Conservation (phyloP, 2,329 filamentous ascomycete species). For the Ophiostoma perfectum region DNA sequence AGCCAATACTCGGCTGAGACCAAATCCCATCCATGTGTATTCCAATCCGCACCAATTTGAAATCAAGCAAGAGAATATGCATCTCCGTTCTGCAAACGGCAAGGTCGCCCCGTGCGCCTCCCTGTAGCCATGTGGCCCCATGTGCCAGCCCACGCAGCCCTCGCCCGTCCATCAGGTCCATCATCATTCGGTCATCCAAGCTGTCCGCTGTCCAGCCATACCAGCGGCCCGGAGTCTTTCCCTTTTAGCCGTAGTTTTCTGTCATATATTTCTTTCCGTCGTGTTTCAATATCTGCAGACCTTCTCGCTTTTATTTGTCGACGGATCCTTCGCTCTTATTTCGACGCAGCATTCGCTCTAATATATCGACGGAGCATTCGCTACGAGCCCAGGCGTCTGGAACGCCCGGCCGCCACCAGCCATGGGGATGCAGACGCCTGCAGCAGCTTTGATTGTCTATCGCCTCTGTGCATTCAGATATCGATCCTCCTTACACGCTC, state of each 20-base stretch:
- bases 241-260: neutral
- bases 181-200: neutral
- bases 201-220: neutral
- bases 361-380: neutral
- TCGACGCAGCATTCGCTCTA: neutral
- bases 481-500: no score
- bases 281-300: no score
- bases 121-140: neutral
- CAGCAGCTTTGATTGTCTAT: neutral
- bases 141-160: neutral
- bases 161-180: no score
- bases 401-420: neutral
- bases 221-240: constrained; percentile 1
- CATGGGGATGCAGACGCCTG: neutral
- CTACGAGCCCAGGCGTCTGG: neutral
- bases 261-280: neutral
- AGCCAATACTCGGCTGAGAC: neutral
- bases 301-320: neutral
- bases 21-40: neutral
- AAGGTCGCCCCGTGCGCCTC: neutral
- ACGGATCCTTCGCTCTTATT: neutral
- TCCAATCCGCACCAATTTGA: neutral
- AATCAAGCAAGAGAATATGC: neutral
- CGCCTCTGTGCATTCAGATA: no score
- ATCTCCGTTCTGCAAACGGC: constrained; percentile 8